Evolutionary conservation across 805 yeast genomes (phyloP).

Genomic region (Priceomyces medius): DNA sequence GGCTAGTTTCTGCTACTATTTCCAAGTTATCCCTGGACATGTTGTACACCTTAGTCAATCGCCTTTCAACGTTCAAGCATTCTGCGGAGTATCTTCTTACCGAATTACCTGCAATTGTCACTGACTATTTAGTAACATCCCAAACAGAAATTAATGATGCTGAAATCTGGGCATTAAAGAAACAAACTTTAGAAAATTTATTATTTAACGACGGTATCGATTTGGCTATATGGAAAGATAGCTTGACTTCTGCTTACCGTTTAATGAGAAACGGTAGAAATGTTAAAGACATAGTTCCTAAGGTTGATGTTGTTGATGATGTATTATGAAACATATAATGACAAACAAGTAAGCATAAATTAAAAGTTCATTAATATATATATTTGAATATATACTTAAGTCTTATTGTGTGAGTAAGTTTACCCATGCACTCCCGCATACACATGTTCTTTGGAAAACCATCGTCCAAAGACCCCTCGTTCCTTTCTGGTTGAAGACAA

Average conservation of each 20-base stretch:
- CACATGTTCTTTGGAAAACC: slow-evolving; percentile 69
- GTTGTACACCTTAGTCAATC: slow-evolving; percentile 19
- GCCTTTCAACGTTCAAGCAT: slow-evolving; percentile 18
- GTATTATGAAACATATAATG: slow-evolving; percentile 9
- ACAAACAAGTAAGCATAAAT: too few species aligned
- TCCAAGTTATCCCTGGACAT: slow-evolving; percentile 21
- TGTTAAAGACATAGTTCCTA: slow-evolving; percentile 15
- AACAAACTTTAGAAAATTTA: slow-evolving; percentile 22
- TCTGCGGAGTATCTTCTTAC: slow-evolving; percentile 21
- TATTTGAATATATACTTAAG: slow-evolving; percentile 1
- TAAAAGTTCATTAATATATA: slow-evolving; percentile 2
- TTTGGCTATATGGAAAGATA: slow-evolving; percentile 22
- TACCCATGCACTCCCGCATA: slow-evolving; percentile 80
- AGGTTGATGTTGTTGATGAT: slow-evolving; percentile 26
- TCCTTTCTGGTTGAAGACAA: slow-evolving; percentile 31
- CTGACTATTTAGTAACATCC: slow-evolving; percentile 18
- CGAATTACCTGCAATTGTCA: slow-evolving; percentile 23
- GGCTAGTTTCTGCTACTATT: slow-evolving; percentile 10
- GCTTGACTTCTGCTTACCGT: slow-evolving; percentile 15
- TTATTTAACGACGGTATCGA: slow-evolving; percentile 13
- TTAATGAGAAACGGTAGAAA: slow-evolving; percentile 26
- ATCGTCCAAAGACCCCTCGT: slow-evolving; percentile 52
- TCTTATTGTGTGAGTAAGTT: slow-evolving; percentile 22
- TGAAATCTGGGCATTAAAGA: slow-evolving; percentile 26
- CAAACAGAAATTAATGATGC: slow-evolving; percentile 15